phyloP scores from a whole-genome alignment of 352 stramenopile genomes.

The Globisporangium canariense region DNA sequence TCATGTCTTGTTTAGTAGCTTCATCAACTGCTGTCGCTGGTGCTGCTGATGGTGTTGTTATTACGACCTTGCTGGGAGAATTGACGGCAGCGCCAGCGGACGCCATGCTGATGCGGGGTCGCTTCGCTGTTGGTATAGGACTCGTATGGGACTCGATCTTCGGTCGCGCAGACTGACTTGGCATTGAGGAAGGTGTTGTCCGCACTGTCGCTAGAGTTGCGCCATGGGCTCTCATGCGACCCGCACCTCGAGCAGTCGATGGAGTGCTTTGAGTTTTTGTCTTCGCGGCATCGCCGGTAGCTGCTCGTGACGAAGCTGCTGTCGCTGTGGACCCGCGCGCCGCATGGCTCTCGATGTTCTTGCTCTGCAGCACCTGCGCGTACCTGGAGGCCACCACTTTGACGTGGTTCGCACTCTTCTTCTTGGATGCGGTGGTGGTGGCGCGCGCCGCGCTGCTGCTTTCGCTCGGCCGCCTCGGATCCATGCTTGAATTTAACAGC shows the following conservation, averaged over 20 bases:
- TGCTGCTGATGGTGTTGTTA: slow-evolving; percentile 4
- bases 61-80: not conserved
- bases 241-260: not conserved
- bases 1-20: slow-evolving; percentile 21
- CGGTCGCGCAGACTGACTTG: not conserved
- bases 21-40: not conserved
- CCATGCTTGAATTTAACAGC: not conserved
- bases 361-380: slow-evolving; percentile 43
- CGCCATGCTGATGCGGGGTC: not conserved
- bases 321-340: not conserved
- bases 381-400: slow-evolving; percentile 63
- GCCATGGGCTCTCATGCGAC: not conserved
- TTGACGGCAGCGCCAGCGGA: not conserved
- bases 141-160: slow-evolving; percentile 7
- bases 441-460: not conserved
- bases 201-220: not conserved
- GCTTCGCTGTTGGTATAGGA: slow-evolving; percentile 4
- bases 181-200: not conserved
- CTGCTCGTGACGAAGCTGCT: not conserved
- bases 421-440: slow-evolving; percentile 10
- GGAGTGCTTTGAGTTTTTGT: not conserved
- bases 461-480: slow-evolving; percentile 4
- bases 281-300: not conserved
- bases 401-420: slow-evolving; percentile 19
- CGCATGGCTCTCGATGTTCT: slow-evolving; percentile 29